A percentile compares a stretch with the other conserved stretches of the same genome.
phyloP scores from a whole-genome alignment of 164 flowering plant species.

The Aristolochia contorta region DNA sequence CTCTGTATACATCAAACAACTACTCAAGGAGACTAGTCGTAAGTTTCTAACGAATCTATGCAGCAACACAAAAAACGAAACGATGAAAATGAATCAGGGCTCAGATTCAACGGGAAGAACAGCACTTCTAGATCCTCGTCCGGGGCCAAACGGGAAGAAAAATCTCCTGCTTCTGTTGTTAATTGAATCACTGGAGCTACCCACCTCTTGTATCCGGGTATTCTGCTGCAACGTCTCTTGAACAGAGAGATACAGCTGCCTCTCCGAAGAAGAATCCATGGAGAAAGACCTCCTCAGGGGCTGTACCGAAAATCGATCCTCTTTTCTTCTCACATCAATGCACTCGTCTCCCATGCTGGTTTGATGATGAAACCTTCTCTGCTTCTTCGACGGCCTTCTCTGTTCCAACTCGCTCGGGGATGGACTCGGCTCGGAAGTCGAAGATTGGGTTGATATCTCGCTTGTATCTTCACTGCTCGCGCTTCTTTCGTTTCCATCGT shows the following conservation, averaged over 20 bases:
- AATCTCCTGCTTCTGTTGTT: slow-evolving; percentile 30
- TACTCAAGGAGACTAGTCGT: too few relatives aligned
- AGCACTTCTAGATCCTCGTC: slow-evolving; percentile 59
- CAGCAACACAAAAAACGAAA: slow-evolving; percentile 3
- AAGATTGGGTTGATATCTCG: neutral
- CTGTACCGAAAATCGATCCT: slow-evolving; percentile 43
- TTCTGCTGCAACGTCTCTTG: slow-evolving; percentile 46
- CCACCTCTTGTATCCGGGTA: slow-evolving; percentile 24
- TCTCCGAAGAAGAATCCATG: slow-evolving; percentile 72
- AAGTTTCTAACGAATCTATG: neutral
- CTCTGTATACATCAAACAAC: too few relatives aligned
- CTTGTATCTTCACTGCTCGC: slow-evolving; percentile 30
- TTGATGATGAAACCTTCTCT: slow-evolving; percentile 30
- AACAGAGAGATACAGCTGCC: slow-evolving; percentile 49
- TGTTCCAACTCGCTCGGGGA: slow-evolving; percentile 31
- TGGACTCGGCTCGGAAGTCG: slow-evolving; percentile 9
- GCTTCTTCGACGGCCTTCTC: slow-evolving; percentile 19
- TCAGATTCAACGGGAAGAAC: slow-evolving; percentile 53
- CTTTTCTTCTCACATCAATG: slow-evolving; percentile 50
- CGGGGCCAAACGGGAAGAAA: slow-evolving; percentile 66
- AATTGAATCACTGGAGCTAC: slow-evolving; percentile 33
- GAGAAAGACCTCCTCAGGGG: slow-evolving; percentile 84
- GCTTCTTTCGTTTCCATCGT: slow-evolving; percentile 36
- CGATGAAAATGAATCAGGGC: slow-evolving; percentile 9
- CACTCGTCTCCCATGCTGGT: slow-evolving; percentile 86